Percentiles rank a stretch among this genome's conserved stretches.
phyloP scores from a whole-genome alignment of 2,329 filamentous ascomycete species.

The Pyrenochaeta sp. region DNA sequence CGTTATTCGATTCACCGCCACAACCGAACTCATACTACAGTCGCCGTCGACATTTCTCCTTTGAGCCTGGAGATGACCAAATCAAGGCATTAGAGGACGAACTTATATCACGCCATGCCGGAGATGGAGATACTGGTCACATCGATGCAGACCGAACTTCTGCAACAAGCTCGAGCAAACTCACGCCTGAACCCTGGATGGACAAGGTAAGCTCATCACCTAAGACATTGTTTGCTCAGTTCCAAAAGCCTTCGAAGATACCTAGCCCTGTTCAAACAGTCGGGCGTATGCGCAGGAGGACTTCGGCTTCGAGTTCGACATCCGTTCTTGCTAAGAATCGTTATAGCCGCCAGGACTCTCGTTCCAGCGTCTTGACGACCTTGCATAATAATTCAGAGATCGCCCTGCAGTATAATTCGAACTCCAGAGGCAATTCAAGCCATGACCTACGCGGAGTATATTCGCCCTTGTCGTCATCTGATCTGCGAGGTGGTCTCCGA shows the following conservation, averaged over 20 bases:
- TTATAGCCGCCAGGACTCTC: slow-evolving; percentile 37
- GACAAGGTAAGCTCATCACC: slow-evolving; percentile 1
- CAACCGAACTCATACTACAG: slow-evolving; percentile 22
- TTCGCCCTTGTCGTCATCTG: slow-evolving; percentile 12
- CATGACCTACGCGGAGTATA: slow-evolving; percentile 17
- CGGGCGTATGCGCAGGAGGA: slow-evolving; percentile 47
- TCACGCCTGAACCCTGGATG: neutral
- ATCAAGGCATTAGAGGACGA: slow-evolving; percentile 25
- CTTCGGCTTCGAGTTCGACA: slow-evolving; percentile 48
- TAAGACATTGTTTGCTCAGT: slow-evolving; percentile 13
- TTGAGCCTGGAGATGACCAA: slow-evolving; percentile 53
- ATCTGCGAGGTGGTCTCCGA: slow-evolving; percentile 25
- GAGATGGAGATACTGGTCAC: slow-evolving; percentile 10
- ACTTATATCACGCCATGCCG: slow-evolving; percentile 8
- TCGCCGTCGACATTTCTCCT: slow-evolving; percentile 51
- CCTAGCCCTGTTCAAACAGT: slow-evolving; percentile 51
- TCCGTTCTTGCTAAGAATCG: slow-evolving; percentile 29
- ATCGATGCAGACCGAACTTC: slow-evolving; percentile 8
- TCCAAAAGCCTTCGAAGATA: slow-evolving; percentile 47
- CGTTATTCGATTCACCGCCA: slow-evolving; percentile 26
- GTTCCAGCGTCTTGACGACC: slow-evolving; percentile 38
- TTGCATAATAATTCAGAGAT: slow-evolving; percentile 27
- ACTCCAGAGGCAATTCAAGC: slow-evolving; percentile 29
- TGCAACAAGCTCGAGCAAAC: neutral
- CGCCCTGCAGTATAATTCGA: slow-evolving; percentile 14